Conservation (phyloP, 805 yeast genomes). For the Candida coleopterorum region DNA sequence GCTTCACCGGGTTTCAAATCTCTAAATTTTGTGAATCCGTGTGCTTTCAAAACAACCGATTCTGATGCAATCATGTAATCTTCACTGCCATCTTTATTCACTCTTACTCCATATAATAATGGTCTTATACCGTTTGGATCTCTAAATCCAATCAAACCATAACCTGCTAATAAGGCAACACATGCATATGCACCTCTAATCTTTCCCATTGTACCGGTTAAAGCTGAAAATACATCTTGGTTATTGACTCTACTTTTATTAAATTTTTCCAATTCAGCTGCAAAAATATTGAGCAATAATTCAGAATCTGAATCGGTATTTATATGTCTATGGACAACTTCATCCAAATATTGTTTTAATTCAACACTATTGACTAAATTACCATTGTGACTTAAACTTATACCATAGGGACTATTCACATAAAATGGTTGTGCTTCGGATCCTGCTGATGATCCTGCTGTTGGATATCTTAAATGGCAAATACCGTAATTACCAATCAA, state of each 20-base stretch:
- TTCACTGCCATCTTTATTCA: slow-evolving; percentile 33
- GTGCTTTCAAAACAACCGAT: slow-evolving; percentile 90
- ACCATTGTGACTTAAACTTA: slow-evolving; percentile 88
- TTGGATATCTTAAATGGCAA: slow-evolving; percentile 92
- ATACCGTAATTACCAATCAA: slow-evolving; percentile 93
- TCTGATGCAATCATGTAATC: slow-evolving; percentile 97
- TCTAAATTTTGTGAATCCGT: slow-evolving; percentile 72
- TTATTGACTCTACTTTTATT: slow-evolving; percentile 92
- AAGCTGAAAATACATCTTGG: slow-evolving; percentile 81
- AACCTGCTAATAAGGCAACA: slow-evolving; percentile 92
- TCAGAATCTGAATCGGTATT: slow-evolving; percentile 97
- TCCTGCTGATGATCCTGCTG: slow-evolving; percentile 94
- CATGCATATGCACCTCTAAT: slow-evolving; percentile 98
- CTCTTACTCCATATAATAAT: slow-evolving; percentile 77
- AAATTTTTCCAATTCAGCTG: slow-evolving; percentile 83
- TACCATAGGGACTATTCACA: slow-evolving; percentile 95
- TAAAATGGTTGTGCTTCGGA: slow-evolving; percentile 98
- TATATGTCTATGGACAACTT: slow-evolving; percentile 92
- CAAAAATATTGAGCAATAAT: slow-evolving; percentile 82
- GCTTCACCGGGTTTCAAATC: slow-evolving; percentile 96
- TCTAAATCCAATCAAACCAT: slow-evolving; percentile 91
- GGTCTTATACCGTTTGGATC: slow-evolving; percentile 98
- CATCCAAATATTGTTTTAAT: slow-evolving; percentile 77
- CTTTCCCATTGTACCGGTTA: slow-evolving; percentile 71
- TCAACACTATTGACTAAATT: slow-evolving; percentile 85